Evolutionary conservation across 305 asterid species (phyloP).

Genomic region (Solanum hybrid): DNA sequence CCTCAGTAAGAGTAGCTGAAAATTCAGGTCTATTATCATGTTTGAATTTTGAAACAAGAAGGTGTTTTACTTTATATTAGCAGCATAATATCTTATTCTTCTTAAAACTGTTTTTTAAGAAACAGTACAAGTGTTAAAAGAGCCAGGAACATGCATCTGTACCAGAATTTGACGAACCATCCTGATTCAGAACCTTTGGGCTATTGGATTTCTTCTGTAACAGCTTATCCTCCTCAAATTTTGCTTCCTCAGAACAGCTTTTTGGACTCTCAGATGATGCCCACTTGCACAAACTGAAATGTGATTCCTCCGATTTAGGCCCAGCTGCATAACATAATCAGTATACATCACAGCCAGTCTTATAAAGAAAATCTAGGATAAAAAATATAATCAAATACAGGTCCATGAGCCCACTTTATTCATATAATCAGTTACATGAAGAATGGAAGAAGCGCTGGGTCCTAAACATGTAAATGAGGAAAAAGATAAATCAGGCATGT

Average conservation of each 20-base stretch:
- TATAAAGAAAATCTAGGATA: background rate
- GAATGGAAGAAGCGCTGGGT: background rate
- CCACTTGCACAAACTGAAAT: conserved; percentile 64
- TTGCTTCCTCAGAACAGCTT: conserved; percentile 27
- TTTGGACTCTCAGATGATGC: conserved; percentile 35
- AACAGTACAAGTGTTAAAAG: background rate
- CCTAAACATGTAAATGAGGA: background rate
- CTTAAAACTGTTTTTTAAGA: background rate
- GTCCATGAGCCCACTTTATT: background rate
- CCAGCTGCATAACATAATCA: conserved; percentile 23
- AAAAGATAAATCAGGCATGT: background rate
- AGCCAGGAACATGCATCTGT: conserved; percentile 4
- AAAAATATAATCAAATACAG: background rate
- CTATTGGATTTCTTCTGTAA: conserved; percentile 23
- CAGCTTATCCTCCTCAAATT: conserved; percentile 35
- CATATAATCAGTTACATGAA: background rate
- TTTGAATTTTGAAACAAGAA: background rate
- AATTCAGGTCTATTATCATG: background rate
- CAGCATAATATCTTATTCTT: background rate
- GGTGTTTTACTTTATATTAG: background rate
- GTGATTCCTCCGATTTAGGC: conserved; percentile 24
- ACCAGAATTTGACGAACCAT: conserved; percentile 25
- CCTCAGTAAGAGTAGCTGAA: background rate
- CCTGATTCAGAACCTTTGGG: conserved; percentile 21
- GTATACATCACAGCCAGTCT: background rate